Evolutionary conservation across 768 basidiomycete genomes (phyloP), one percentile per base, ranked within the genome.

Genomic region (Cyathus striatus): DNA sequence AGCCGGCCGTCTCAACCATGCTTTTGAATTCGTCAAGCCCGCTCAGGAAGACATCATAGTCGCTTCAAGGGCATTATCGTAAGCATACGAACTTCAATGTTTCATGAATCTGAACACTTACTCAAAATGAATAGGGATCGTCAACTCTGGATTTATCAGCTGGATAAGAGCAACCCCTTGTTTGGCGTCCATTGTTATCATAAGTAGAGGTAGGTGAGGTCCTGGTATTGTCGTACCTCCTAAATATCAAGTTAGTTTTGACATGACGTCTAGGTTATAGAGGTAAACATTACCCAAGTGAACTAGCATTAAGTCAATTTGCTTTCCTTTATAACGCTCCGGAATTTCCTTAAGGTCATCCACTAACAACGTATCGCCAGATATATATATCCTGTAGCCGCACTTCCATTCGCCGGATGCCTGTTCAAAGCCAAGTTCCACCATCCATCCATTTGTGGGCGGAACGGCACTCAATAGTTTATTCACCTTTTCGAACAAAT

Each of bases 281-380:
- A 30, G 24, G 6, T 5, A 25, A 25, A 38, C 44, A 3, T n/a
- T 17, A 45, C 44, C 44, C 22, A 45, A 38, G 40, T 40, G 44
- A 21, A 40, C 20, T 17, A 45, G 24, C 44, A 45, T 45, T 26
- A 45, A 40, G 27, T 45, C 44, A 45, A 45, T 40, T 25, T 33
- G 38, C 38, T 45, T 38, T 17, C 22, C 44, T 27, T 33, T 25
- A 45, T 40, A 45, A 23, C 44, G 9, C 44, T 27, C 44, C 38
- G 38, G 44, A 22, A 45, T 45, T 23, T 39, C 38, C 38, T 45
- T 45, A n/a, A 45, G 38, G 21, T 45, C 44, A 32, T 45, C 44
- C 12, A 45, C 38, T 20, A 39, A 16, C 14, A 45, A 27, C 13
- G 38, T 45, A 33, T 45, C 38, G 17, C 44, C 44, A 9, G 22